These are phyloP conservation scores for Cystobasidium tubakii DNA, from an alignment of 768 basidiomycete species.

Conservation along the genomic window DNA sequence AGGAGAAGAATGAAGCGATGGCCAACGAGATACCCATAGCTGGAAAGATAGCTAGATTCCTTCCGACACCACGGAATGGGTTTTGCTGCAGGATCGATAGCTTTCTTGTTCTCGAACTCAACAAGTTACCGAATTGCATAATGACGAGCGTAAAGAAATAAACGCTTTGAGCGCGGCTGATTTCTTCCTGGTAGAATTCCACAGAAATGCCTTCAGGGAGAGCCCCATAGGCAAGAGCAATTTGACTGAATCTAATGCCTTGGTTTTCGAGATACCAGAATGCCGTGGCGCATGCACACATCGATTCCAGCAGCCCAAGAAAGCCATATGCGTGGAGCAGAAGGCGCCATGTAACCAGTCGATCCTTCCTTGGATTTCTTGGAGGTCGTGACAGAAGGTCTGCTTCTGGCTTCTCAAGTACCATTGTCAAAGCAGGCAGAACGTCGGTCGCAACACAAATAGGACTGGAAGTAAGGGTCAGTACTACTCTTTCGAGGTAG, in stretches of 20 bases:
- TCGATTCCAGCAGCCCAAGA: conserved; percentile 55
- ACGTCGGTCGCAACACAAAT: conserved; percentile 62
- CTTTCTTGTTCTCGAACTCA: conserved; percentile 58
- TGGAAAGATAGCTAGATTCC: conserved; percentile 55
- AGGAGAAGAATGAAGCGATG: conserved; percentile 53
- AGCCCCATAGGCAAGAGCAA: conserved; percentile 55
- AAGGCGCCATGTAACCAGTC: conserved; percentile 56
- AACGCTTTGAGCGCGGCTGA: conserved; percentile 54
- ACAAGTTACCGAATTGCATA: conserved; percentile 58
- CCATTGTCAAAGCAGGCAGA: conserved; percentile 56
- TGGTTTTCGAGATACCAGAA: conserved; percentile 39
- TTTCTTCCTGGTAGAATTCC: conserved; percentile 48
- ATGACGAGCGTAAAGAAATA: conserved; percentile 56
- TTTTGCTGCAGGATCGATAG: conserved; percentile 59
- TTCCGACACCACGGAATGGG: conserved; percentile 48
- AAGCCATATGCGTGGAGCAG: conserved; percentile 60
- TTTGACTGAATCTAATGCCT: conserved; percentile 55
- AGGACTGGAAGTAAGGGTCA: not conserved
- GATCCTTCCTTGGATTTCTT: conserved; percentile 57
- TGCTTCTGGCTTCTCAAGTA: conserved; percentile 60
- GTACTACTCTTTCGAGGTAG: not conserved
- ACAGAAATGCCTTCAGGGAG: conserved; percentile 32
- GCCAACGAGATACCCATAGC: conserved; percentile 54
- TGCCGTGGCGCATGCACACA: conserved; percentile 53
- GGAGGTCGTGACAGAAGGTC: conserved; percentile 59